A percentile compares a stretch with the other conserved stretches of the same genome.
Evolutionary conservation across 495 filamentous ascomycete genomes (phyloP).

Genomic region (Cercophora scortea): DNA sequence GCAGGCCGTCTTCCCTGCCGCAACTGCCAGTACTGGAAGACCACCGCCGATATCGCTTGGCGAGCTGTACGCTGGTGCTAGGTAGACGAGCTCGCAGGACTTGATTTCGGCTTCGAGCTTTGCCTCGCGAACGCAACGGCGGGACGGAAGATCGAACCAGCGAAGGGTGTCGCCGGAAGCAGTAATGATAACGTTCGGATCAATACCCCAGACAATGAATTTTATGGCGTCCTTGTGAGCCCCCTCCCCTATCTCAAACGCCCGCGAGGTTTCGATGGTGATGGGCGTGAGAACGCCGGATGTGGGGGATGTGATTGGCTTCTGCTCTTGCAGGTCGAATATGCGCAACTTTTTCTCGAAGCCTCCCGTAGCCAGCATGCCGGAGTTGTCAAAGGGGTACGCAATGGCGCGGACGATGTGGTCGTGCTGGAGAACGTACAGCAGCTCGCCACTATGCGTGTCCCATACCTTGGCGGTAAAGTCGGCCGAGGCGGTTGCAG

Average conservation of each 20-base stretch:
- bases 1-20: slow-evolving; percentile 84
- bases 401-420: slow-evolving; percentile 93
- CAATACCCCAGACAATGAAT: slow-evolving; percentile 83
- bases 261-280: slow-evolving; percentile 40
- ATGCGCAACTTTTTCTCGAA: slow-evolving; percentile 95
- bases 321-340: slow-evolving; percentile 66
- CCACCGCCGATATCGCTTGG: slow-evolving; percentile 44
- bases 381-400: slow-evolving; percentile 72
- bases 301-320: slow-evolving; percentile 14
- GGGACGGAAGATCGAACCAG: slow-evolving; percentile 85
- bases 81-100: slow-evolving; percentile 75
- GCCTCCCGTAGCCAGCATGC: slow-evolving; percentile 81
- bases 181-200: slow-evolving; percentile 81
- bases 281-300: slow-evolving; percentile 17
- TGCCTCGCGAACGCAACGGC: slow-evolving; percentile 61
- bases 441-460: slow-evolving; percentile 84
- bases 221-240: slow-evolving; percentile 84
- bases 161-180: slow-evolving; percentile 84
- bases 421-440: slow-evolving; percentile 79
- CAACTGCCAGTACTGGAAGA: slow-evolving; percentile 51
- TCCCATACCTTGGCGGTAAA: slow-evolving; percentile 98
- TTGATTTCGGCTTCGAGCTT: slow-evolving; percentile 74
- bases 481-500: slow-evolving; percentile 89
- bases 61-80: slow-evolving; percentile 32
- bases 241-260: slow-evolving; percentile 80